Percentiles rank a stretch among this genome's conserved stretches.
These are phyloP conservation scores for Nemania sp. DNA, from an alignment of 2,329 filamentous ascomycete species.

Conservation along the genomic window DNA sequence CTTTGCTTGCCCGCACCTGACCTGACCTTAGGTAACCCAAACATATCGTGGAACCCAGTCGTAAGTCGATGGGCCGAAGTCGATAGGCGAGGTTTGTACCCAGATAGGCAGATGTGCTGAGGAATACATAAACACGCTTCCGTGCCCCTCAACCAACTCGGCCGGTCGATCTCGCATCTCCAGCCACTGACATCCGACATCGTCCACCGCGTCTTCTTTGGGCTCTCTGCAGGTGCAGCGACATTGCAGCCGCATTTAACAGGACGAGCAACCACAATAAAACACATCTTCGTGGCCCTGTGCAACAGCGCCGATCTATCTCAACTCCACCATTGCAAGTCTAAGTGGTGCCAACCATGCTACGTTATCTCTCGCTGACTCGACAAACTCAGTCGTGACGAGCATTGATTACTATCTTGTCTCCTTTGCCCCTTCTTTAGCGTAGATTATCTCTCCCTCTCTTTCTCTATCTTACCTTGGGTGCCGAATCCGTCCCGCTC, in stretches of 20 bases:
- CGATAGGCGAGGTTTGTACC: too few relatives aligned
- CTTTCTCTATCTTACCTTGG: slow-evolving; percentile 5
- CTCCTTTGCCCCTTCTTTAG: slow-evolving; percentile 5
- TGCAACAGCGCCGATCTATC: slow-evolving; percentile 36
- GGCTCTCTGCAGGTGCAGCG: slow-evolving; percentile 36
- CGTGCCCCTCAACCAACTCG: slow-evolving; percentile 22
- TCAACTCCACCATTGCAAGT: slow-evolving; percentile 22
- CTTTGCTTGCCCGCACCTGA: background rate
- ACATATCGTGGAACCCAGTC: too few relatives aligned
- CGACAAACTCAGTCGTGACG: slow-evolving; percentile 19
- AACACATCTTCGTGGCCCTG: slow-evolving; percentile 27
- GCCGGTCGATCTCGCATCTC: slow-evolving; percentile 22
- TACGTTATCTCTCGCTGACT: slow-evolving; percentile 33
- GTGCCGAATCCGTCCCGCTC: slow-evolving; percentile 3
- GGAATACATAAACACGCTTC: slow-evolving; percentile 11
- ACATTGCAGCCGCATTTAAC: slow-evolving; percentile 35
- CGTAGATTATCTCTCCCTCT: slow-evolving; percentile 23
- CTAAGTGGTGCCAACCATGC: slow-evolving; percentile 37
- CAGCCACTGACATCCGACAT: slow-evolving; percentile 28
- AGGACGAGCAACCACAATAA: slow-evolving; percentile 31
- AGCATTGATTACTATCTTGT: slow-evolving; percentile 13
- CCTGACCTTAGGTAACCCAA: too few relatives aligned
- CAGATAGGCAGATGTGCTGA: too few relatives aligned
- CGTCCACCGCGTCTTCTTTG: slow-evolving; percentile 33
- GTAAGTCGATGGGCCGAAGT: too few relatives aligned